These are phyloP conservation scores for Hypoxylon sp. DNA, from an alignment of 2,329 filamentous ascomycete species.

Conservation along the genomic window DNA sequence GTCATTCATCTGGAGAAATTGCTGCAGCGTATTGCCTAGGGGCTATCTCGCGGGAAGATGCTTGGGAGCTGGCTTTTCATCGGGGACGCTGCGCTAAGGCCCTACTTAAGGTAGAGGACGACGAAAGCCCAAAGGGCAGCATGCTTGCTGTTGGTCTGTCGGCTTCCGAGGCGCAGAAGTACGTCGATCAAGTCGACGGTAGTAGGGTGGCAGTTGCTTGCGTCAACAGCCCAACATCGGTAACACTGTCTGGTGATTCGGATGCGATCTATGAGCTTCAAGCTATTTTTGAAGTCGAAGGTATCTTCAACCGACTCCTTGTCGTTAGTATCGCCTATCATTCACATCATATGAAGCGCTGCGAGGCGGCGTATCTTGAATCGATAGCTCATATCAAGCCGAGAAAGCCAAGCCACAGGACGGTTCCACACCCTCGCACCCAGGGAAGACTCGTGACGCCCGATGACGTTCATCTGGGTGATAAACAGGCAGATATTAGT, in stretches of 20 bases:
- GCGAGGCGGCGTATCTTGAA: constrained; percentile 48
- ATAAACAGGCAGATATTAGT: constrained; percentile 19
- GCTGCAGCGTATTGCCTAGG: constrained; percentile 45
- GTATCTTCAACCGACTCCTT: constrained; percentile 44
- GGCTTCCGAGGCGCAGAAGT: constrained; percentile 30
- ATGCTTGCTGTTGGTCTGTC: constrained; percentile 48
- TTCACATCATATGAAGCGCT: constrained; percentile 55
- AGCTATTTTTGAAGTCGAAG: constrained; percentile 29
- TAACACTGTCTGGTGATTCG: constrained; percentile 48
- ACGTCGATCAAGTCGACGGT: constrained; percentile 29
- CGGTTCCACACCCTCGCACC: constrained; percentile 34
- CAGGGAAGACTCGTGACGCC: constrained; percentile 27
- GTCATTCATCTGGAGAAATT: constrained; percentile 58
- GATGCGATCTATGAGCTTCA: constrained; percentile 42
- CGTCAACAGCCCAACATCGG: constrained; percentile 47
- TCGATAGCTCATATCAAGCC: constrained; percentile 44
- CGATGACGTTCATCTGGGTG: constrained; percentile 2
- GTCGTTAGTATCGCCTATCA: constrained; percentile 50
- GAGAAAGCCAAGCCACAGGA: constrained; percentile 30
- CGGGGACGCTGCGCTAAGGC: constrained; percentile 43
- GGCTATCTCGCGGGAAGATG: constrained; percentile 45
- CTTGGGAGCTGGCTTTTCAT: constrained; percentile 47
- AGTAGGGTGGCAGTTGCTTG: constrained; percentile 44
- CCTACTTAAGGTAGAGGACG: constrained; percentile 6
- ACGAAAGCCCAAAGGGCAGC: constrained; percentile 22